These are phyloP conservation scores for Backusella psychrophila DNA, from an alignment of 192 early-diverging fungal species.

Conservation along the genomic window DNA sequence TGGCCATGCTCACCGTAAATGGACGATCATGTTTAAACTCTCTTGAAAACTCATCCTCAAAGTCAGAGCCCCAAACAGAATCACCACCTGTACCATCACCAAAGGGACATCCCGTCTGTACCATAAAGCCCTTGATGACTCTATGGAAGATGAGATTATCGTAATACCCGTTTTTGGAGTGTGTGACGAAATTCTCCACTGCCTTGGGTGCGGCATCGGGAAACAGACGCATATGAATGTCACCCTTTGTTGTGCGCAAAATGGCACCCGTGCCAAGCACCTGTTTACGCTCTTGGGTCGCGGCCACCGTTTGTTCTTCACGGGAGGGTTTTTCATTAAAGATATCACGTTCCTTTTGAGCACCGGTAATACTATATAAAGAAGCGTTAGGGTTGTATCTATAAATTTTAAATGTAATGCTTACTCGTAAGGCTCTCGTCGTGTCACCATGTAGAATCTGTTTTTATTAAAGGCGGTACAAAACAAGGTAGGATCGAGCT, in stretches of 20 bases:
- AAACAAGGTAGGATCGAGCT: conserved; percentile 83
- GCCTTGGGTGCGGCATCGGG: conserved; percentile 92
- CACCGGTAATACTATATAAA: conserved; percentile 16
- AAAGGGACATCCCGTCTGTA: conserved; percentile 90
- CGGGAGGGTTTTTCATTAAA: conserved; percentile 97
- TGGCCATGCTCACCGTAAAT: conserved; percentile 95
- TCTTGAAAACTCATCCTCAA: conserved; percentile 90
- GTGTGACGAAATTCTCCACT: conserved; percentile 92
- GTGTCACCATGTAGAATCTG: conserved; percentile 93
- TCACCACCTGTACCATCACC: conserved; percentile 96
- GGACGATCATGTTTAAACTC: conserved; percentile 83
- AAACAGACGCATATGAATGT: conserved; percentile 86
- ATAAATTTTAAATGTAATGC: too few relatives aligned
- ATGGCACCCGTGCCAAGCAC: conserved; percentile 70
- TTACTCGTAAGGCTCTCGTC: conserved; percentile 79
- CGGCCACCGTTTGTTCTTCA: conserved; percentile 92
- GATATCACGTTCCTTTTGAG: conserved; percentile 79
- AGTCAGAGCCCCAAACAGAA: conserved; percentile 86
- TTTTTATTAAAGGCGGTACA: conserved; percentile 89
- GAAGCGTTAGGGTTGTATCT: background rate
- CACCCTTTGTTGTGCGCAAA: conserved; percentile 87
- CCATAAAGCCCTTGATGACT: conserved; percentile 97
- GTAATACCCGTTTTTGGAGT: conserved; percentile 86
- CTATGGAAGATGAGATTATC: conserved; percentile 94
- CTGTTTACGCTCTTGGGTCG: conserved; percentile 57